These are phyloP conservation scores for Starmerella powellii DNA, from an alignment of 805 yeast genomes.

Conservation along the genomic window DNA sequence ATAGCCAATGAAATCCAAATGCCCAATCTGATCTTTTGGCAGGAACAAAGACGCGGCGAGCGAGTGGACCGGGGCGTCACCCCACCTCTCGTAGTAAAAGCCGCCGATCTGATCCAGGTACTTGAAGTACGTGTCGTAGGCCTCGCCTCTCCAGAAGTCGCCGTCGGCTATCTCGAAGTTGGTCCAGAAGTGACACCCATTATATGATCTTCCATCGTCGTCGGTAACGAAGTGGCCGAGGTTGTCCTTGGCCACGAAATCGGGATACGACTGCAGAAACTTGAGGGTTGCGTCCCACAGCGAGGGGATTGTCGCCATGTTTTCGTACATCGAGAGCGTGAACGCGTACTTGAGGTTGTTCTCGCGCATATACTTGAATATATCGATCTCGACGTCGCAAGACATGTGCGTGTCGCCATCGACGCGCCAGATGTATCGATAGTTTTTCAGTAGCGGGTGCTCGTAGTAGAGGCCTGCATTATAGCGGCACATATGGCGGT, in stretches of 20 bases:
- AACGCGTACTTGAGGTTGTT: conserved; percentile 70
- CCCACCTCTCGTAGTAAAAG: conserved; percentile 88
- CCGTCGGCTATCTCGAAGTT: conserved; percentile 86
- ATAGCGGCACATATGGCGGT: conserved; percentile 90
- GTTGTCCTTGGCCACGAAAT: conserved; percentile 44
- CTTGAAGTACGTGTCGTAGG: conserved; percentile 57
- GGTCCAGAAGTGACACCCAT: conserved; percentile 82
- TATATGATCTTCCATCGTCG: conserved; percentile 58
- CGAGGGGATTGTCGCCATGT: conserved; percentile 72
- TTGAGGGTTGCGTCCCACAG: conserved; percentile 47
- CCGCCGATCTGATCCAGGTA: conserved; percentile 66
- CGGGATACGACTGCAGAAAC: conserved; percentile 37
- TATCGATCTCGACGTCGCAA: conserved; percentile 88
- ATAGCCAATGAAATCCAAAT: conserved; percentile 88
- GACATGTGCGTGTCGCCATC: conserved; percentile 86
- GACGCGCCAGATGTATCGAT: conserved; percentile 94
- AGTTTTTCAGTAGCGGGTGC: conserved; percentile 56
- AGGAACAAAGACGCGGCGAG: conserved; percentile 70
- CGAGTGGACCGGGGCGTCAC: conserved; percentile 93
- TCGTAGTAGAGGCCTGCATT: conserved; percentile 74
- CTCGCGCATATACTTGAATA: conserved; percentile 73
- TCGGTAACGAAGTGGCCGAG: conserved; percentile 59
- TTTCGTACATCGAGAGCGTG: conserved; percentile 65
- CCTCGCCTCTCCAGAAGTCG: conserved; percentile 54
- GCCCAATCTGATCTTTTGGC: conserved; percentile 60